phyloP scores from a whole-genome alignment of 78 protist genomes.

The Acrasis kona region DNA sequence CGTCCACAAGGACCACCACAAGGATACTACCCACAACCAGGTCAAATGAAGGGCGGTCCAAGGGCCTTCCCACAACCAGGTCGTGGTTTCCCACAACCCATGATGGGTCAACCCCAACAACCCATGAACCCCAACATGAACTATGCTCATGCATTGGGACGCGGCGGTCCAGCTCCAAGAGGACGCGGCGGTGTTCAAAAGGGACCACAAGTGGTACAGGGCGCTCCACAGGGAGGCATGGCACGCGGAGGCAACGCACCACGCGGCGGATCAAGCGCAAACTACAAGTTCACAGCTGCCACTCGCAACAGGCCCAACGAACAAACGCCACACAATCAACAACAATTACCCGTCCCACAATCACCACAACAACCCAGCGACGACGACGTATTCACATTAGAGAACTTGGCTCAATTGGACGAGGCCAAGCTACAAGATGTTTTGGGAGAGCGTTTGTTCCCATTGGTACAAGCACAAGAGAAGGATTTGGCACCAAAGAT shows the following conservation, averaged over 20 bases:
- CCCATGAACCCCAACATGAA: background rate
- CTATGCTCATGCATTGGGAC: too few species aligned
- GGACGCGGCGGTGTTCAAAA: background rate
- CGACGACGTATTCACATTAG: background rate
- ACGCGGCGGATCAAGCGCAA: too few species aligned
- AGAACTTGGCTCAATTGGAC: slow-evolving; percentile 3
- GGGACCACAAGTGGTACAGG: background rate
- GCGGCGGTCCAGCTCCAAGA: background rate
- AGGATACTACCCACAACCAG: too few species aligned
- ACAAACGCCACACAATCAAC: background rate
- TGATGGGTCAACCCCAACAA: background rate
- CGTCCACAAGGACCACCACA: background rate
- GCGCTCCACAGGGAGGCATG: background rate
- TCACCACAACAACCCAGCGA: background rate
- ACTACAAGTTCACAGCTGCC: too few species aligned
- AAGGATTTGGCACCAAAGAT: slow-evolving; percentile 69
- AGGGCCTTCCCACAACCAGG: too few species aligned
- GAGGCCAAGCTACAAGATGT: slow-evolving; percentile 28
- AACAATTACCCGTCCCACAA: background rate
- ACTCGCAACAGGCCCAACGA: too few species aligned
- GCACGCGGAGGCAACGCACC: background rate
- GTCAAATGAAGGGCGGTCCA: background rate
- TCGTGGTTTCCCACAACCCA: too few species aligned
- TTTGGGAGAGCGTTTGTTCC: slow-evolving; percentile 80
- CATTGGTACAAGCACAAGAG: slow-evolving; percentile 37